Percentiles rank a stretch among this genome's conserved stretches.
Conservation (phyloP, 768 basidiomycete species). For the Obba rivulosa region DNA sequence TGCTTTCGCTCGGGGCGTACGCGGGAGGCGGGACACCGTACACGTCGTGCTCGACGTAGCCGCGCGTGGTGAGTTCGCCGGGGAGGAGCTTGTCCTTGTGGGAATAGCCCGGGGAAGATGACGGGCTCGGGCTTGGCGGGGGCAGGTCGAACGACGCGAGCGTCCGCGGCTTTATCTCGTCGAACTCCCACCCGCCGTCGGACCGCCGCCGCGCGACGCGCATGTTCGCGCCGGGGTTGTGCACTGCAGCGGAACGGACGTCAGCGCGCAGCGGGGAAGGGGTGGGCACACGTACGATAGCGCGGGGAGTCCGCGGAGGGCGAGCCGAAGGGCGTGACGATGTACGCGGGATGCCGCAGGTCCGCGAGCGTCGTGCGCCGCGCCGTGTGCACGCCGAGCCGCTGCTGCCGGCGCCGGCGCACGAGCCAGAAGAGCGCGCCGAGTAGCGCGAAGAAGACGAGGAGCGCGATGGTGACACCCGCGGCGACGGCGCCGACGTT, state of each 20-base stretch:
- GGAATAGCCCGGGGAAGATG: slow-evolving; percentile 1
- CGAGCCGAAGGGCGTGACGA: slow-evolving; percentile 16
- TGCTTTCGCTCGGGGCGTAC: slow-evolving; percentile 6
- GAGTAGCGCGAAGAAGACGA: slow-evolving; percentile 7
- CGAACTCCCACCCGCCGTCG: slow-evolving; percentile 55
- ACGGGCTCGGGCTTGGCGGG: slow-evolving; percentile 3
- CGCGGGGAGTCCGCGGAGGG: slow-evolving; percentile 5
- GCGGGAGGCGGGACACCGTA: slow-evolving; percentile 13
- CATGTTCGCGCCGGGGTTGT: slow-evolving; percentile 51
- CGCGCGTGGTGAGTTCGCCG: slow-evolving; percentile 19
- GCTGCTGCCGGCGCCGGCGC: slow-evolving; percentile 1
- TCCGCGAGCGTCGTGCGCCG: slow-evolving; percentile 10
- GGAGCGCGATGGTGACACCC: slow-evolving; percentile 9
- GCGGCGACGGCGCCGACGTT: slow-evolving; percentile 10
- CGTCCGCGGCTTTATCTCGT: slow-evolving; percentile 19
- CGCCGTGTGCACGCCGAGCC: not conserved
- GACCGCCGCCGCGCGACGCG: slow-evolving; percentile 47
- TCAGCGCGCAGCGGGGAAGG: not conserved
- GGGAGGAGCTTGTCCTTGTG: slow-evolving; percentile 14
- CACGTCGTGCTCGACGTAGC: slow-evolving; percentile 13
- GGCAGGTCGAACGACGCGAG: slow-evolving; percentile 10
- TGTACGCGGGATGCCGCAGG: slow-evolving; percentile 13
- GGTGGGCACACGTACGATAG: slow-evolving; percentile 10
- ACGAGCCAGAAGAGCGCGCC: slow-evolving; percentile 7
- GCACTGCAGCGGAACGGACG: slow-evolving; percentile 27